Base-by-base conservation (phyloP, 441 rosid genomes). In the Brassica balearica region DNA sequence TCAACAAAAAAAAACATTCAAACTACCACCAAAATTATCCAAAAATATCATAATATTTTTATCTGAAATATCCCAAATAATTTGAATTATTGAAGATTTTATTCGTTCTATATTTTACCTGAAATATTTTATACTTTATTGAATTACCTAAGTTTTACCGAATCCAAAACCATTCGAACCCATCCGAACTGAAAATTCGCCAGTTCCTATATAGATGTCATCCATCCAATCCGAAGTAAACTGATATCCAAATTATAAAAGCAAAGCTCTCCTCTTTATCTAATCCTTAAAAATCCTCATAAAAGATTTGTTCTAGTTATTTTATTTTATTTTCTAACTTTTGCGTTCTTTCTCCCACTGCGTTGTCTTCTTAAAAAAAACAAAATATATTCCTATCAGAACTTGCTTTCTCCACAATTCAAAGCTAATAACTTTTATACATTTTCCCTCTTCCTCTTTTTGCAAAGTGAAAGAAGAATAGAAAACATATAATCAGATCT, bases 381-480 rank as follows among this genome's bases (percentile, higher is more conserved):
- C 4, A 48, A 60, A 78, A 38, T 4, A 14, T 53, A 65, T 56
- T n/a, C 10, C 22, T 43, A 71, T 27, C 46, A 68, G 10, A 73
- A 36, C 17, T 87, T 89, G 81, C 89, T 83, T 87, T 69, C 84
- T 71, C 85, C 85, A 70, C 83, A 88, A 84, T 88, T 84, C 86
- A 81, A 76, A 82, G 76, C 80, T 79, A 62, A 11, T 55, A 6
- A 51, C 3, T 14, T 59, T 60, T 68, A 64, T 69, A 63, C 72
- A 41, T 9, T 73, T 73, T 73, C 80, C 75, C 81, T 65, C 73
- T 66, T 61, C 43, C 84, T 70, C 38, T 7, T 34, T 34, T 34
- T 34, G 38, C 38, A 34, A 34, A 34, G 38, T 81, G 80, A 73
- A 82, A 86, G 83, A 85, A 69, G 17, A 84, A 55, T 6, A 32